Percentiles rank a stretch among this genome's conserved stretches.
Conservation (phyloP, 306 rosid species). For the Sicyos baderoa region DNA sequence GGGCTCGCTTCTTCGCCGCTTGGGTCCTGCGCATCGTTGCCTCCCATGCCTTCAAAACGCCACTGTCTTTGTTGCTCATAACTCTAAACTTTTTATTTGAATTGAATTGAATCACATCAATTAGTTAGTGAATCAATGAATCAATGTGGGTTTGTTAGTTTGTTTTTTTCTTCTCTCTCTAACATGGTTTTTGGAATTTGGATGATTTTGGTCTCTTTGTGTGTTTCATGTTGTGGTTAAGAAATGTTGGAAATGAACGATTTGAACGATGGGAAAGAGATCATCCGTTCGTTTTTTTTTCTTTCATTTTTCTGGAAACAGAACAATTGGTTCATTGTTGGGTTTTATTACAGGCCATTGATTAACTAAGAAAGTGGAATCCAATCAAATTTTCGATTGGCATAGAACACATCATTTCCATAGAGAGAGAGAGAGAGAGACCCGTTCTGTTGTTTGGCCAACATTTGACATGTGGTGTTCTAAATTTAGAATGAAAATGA, state of each 20-base stretch:
- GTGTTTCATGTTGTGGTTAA: slow-evolving; percentile 17
- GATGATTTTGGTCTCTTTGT: background rate
- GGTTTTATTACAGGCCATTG: slow-evolving; percentile 2
- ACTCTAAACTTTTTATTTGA: slow-evolving; percentile 15
- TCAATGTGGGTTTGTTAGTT: background rate
- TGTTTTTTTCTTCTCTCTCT: background rate
- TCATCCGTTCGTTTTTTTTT: slow-evolving; percentile 12
- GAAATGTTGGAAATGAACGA: slow-evolving; percentile 22
- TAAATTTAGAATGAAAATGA: slow-evolving; percentile 7
- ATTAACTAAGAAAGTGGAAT: slow-evolving; percentile 8
- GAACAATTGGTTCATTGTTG: slow-evolving; percentile 23
- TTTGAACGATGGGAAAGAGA: slow-evolving; percentile 23
- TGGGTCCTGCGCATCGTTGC: slow-evolving; percentile 72
- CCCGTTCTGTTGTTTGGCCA: background rate
- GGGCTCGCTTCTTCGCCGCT: slow-evolving; percentile 78
- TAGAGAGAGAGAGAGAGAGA: slow-evolving; percentile 2
- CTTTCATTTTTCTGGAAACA: slow-evolving; percentile 1
- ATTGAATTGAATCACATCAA: background rate
- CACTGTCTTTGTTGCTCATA: slow-evolving; percentile 62
- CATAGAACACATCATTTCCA: background rate
- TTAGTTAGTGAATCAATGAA: slow-evolving; percentile 20
- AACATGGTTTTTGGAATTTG: background rate
- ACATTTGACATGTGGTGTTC: background rate
- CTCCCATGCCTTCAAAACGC: slow-evolving; percentile 89
- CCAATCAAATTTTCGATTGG: slow-evolving; percentile 22